A percentile compares a stretch with the other conserved stretches of the same genome.
These are phyloP conservation scores for Cubamyces sp. DNA, from an alignment of 768 basidiomycete species.

Conservation along the genomic window DNA sequence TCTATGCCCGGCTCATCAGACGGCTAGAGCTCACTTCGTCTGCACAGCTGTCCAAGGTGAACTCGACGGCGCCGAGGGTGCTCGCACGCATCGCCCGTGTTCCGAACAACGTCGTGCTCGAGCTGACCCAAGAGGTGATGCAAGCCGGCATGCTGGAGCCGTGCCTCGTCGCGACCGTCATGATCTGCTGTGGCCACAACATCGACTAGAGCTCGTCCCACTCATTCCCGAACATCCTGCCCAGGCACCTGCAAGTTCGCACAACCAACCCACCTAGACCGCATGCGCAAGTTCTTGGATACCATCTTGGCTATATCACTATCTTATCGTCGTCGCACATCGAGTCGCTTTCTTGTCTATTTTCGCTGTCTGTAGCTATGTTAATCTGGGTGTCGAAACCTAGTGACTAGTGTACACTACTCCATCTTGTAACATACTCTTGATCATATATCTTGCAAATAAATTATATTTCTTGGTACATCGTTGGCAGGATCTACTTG, in stretches of 20 bases:
- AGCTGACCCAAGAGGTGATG: constrained; percentile 59
- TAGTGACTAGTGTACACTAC: too few species aligned
- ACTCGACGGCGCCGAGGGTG: constrained; percentile 37
- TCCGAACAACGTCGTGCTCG: constrained; percentile 51
- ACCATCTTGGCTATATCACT: neutral
- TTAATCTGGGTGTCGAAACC: neutral
- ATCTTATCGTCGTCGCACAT: neutral
- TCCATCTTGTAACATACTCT: too few species aligned
- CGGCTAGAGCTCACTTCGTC: constrained; percentile 4
- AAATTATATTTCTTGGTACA: too few species aligned
- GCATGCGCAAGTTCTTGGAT: too few species aligned
- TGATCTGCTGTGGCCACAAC: constrained; percentile 64
- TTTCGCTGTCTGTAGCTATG: neutral
- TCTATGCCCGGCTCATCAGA: neutral
- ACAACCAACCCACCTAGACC: neutral
- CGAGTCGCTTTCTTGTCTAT: neutral
- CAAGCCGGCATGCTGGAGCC: constrained; percentile 57
- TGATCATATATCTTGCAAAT: too few species aligned
- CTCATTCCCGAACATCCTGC: neutral
- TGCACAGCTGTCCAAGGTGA: constrained; percentile 50
- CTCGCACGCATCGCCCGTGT: constrained; percentile 55
- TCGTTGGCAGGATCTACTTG: too few species aligned
- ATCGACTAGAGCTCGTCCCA: constrained; percentile 48
- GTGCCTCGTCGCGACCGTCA: constrained; percentile 52
- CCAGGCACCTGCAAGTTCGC: neutral